Base-by-base conservation (phyloP, 2,329 filamentous ascomycete species). In the Alternaria arbusti region DNA sequence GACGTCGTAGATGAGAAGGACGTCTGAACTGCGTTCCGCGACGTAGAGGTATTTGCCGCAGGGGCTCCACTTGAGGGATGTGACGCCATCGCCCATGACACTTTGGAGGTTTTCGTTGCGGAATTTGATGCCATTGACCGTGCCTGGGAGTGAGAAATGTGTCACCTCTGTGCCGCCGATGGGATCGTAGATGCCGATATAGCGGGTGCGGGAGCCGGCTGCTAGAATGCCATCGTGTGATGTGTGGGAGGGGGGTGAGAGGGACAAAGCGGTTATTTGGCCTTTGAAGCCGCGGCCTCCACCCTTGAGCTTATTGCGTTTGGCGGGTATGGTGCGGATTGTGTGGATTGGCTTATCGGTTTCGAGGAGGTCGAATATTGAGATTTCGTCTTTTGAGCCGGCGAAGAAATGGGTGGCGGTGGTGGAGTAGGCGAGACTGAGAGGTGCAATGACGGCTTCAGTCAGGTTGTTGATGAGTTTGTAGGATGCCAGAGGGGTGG, bases 41-140 rank as follows among this genome's bases (percentile, higher is more conserved):
- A 88, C 82, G 66, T 87, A 86, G 6, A 90, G 74, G 71, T 90
- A 90, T 46, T 79, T 81, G 1, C 86, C 87, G 74, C 85, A 86
- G 0, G 84, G 83, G 56, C 84, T 88, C 87, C 87, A 90, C 15
- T 82, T 75, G 13, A 90, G 74, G 54, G 85, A 82, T 2, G 85
- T 86, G 20, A 90, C 78, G 5, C 88, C 88, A 1, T 77, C 79
- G 3, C 87, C 88, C 15, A 67, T 59, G 51, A 68, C 23, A 28
- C 57, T 30, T 2, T 54, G 26, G 3, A 67, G 15, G 11, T 51
- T 46, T 13, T 56, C 46, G 47, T 60, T 62, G 28, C 49, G 63
- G 6, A 61, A 23, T 8, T 58, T 67, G 13, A 55, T 52, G 12
- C 67, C 65, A 11, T 64, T 45, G 3, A 68, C 9, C 1, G 67